Base-by-base conservation (phyloP, 495 filamentous ascomycete species). In the Neurospora tetrasperma region DNA sequence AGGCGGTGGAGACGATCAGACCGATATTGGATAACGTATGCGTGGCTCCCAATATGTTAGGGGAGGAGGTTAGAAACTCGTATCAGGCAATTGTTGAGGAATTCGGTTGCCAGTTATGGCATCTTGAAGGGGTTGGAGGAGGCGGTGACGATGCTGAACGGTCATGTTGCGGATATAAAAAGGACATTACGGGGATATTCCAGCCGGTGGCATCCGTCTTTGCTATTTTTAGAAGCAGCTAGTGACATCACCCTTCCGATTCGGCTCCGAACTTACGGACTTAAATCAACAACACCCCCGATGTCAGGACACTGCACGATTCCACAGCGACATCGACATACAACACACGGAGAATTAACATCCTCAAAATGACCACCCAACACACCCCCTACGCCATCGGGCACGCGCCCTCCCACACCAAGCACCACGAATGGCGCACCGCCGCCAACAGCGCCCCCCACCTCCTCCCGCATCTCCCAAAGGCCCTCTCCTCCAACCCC, bases 391-490 rank as follows among this genome's bases (percentile, higher is more conserved):
- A 69, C 54, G 3, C 14, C 2, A 62, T 62, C 27, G 71, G 73
- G 31, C 70, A 77, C 66, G 73, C 71, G 41, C 74, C 77, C 48
- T 59, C 75, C 62, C 77, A 77, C 73, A 74, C 72, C 44, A 77
- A 44, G 42, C 76, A 75, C 71, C 77, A 79, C 54, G 79, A 80
- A 72, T 72, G 71, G 74, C 81, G 81, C 70, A 84, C 79, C 46
- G 79, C 78, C 71, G 66, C 78, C 68, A 84, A 81, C 74, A 80
- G 78, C 70, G 78, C 79, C 73, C 71, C 76, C 23, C 74, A 79
- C 77, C 74, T 84, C 20, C 78, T 84, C 66, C 81, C 79, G 4
- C 76, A 76, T 42, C 72, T 84, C 66, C 70, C 79, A 74, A 77
- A 76, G 68, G 46, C 46, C 0, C 54, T 62, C 23, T 66, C 72